Base-by-base conservation (phyloP, 371 early-diverging fungal genomes). In the Syncephalastrum contaminatum region DNA sequence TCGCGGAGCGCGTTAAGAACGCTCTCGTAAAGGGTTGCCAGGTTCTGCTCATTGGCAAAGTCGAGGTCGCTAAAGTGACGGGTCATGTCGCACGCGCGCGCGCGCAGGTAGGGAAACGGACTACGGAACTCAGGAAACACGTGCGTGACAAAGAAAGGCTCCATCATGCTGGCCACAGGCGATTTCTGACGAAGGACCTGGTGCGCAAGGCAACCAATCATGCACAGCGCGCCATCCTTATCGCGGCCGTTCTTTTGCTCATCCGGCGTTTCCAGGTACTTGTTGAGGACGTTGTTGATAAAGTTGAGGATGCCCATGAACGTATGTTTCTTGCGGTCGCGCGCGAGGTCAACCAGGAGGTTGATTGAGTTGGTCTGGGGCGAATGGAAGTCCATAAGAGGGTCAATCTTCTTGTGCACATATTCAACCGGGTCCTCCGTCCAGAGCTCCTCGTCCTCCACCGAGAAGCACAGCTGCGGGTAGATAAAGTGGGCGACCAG, bases 401-500 rank as follows among this genome's bases (percentile, higher is more conserved):
- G 87, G 54, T 91, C 88, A 25, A 88, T 77, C 61, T 88, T 88
- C 66, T 88, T 87, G 58, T 91, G 89, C n/a, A 96, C 86, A 60
- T 87, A 97, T 69, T 97, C 97, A 15, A 90, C 85, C 3, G 93
- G 90, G 63, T 96, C 93, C 13, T 92, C 90, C 24, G 82, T 81
- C 96, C 96, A 96, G n/a, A 93, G 76, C 63, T 89, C 84, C 59
- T 86, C 81, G 61, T 97, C 98, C 41, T 84, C 85, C 4, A 70
- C 62, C 40, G 87, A 82, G 66, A 94, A 94, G 75, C 91, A 91
- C 41, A 96, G 63, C 43, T 88, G 87, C 51, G 96, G 96, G 78
- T 90, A 96, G 47, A 96, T 82, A 66, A 91, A 94, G 20, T 91
- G 86, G 10, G 85, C 62, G 16, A 95, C 80, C 36, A 97, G 63